phyloP scores from a whole-genome alignment of 179 eudicot species.

The Sideroxylon spinosum region DNA sequence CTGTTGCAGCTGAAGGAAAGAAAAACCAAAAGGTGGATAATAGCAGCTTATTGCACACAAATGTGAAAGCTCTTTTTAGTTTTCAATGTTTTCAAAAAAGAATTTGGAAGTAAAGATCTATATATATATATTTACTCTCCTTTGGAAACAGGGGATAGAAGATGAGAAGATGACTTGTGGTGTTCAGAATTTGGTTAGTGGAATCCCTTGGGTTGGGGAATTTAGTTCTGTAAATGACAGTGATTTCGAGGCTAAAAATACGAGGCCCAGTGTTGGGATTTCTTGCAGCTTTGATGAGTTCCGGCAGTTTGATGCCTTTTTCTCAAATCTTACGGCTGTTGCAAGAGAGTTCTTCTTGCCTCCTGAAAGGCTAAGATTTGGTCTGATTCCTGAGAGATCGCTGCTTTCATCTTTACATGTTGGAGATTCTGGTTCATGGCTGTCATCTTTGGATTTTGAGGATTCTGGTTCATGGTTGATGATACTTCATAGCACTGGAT shows the following conservation, averaged over 20 bases:
- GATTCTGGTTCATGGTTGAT: conserved; percentile 63
- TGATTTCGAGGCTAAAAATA: conserved; percentile 29
- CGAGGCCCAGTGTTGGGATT: conserved; percentile 26
- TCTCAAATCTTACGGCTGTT: conserved; percentile 43
- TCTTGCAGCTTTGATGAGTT: conserved; percentile 58
- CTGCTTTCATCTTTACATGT: conserved; percentile 51
- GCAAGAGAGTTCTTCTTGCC: conserved; percentile 66
- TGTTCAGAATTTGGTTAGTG: conserved; percentile 36
- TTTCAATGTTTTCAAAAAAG: conserved; percentile 6
- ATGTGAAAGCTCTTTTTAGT: conserved; percentile 16
- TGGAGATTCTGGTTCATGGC: conserved; percentile 58
- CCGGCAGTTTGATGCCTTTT: conserved; percentile 50
- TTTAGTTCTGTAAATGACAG: conserved; percentile 41
- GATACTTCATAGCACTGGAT: conserved; percentile 54
- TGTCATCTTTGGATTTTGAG: conserved; percentile 44
- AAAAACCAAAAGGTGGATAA: conserved; percentile 53
- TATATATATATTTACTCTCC: not conserved
- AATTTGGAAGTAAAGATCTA: conserved; percentile 20
- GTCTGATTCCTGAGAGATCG: conserved; percentile 52
- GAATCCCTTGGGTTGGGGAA: conserved; percentile 45
- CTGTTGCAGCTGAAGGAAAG: conserved; percentile 33
- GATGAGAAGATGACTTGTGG: conserved; percentile 45
- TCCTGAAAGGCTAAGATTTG: conserved; percentile 71
- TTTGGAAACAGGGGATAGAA: conserved; percentile 36
- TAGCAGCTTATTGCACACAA: conserved; percentile 36